Percentiles rank a stretch among this genome's conserved stretches.
phyloP scores from a whole-genome alignment of 257 asterid species.

The Scutellaria barbata region DNA sequence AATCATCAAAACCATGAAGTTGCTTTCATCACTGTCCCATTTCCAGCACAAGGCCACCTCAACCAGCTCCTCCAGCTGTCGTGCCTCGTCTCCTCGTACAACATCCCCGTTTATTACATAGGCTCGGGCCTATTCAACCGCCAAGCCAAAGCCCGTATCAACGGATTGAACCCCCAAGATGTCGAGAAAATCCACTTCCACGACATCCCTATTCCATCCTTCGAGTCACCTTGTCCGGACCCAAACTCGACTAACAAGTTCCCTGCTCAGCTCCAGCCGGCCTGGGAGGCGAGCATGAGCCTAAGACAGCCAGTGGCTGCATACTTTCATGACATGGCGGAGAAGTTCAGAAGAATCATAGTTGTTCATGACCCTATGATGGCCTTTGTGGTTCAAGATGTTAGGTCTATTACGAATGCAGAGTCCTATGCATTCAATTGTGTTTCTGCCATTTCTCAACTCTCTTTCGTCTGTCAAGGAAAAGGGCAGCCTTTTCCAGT shows the following conservation, averaged over 20 bases:
- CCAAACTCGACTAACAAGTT: conserved; percentile 48
- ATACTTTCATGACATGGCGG: conserved; percentile 34
- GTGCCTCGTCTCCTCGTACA: conserved; percentile 42
- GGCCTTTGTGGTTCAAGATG: conserved; percentile 57
- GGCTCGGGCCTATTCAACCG: conserved; percentile 51
- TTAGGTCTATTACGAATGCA: conserved; percentile 44
- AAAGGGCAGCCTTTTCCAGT: conserved; percentile 34
- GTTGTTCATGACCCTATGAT: conserved; percentile 52
- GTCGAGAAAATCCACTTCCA: conserved; percentile 49
- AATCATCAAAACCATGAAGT: neutral
- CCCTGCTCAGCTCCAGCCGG: conserved; percentile 56
- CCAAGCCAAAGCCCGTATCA: conserved; percentile 50
- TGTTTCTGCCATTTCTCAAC: conserved; percentile 41
- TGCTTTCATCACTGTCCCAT: conserved; percentile 37
- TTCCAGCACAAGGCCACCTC: conserved; percentile 53
- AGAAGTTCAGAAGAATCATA: conserved; percentile 35
- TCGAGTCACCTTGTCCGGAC: conserved; percentile 50
- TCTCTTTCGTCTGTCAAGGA: neutral
- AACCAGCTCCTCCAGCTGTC: conserved; percentile 57
- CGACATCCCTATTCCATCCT: conserved; percentile 48
- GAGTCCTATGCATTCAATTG: conserved; percentile 56
- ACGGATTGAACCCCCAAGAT: conserved; percentile 36
- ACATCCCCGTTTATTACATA: conserved; percentile 39
- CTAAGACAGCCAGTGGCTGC: conserved; percentile 41
- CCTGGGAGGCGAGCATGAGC: conserved; percentile 38